Evolutionary conservation across 2,329 filamentous ascomycete species (phyloP).

Genomic region (Fusarium decemcellulare): DNA sequence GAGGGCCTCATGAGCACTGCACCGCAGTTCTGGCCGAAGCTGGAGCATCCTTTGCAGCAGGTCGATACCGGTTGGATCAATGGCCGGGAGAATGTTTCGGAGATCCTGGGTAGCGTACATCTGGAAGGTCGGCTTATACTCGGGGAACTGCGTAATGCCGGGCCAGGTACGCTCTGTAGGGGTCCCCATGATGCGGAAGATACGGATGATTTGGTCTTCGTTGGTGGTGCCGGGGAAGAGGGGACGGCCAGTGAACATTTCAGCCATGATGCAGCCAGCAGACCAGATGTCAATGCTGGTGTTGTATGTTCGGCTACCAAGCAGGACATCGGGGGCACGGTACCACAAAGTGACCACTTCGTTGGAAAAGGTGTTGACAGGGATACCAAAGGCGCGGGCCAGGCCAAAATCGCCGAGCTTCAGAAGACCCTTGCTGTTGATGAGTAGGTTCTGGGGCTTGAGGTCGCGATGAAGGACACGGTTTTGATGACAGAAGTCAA

Average conservation of each 20-base stretch:
- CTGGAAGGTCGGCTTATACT: constrained; percentile 96
- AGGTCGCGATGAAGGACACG: constrained; percentile 95
- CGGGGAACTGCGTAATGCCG: constrained; percentile 93
- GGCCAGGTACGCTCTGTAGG: constrained; percentile 97
- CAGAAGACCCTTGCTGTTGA: constrained; percentile 90
- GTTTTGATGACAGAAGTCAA: constrained; percentile 98
- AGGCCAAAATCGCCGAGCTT: constrained; percentile 97
- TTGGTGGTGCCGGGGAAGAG: constrained; percentile 98
- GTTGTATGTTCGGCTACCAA: constrained; percentile 96
- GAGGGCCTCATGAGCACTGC: constrained; percentile 88
- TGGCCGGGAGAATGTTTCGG: constrained; percentile 87
- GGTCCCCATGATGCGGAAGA: constrained; percentile 99
- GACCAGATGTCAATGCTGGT: constrained; percentile 99
- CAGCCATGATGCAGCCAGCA: constrained; percentile 99
- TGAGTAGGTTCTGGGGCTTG: constrained; percentile 96
- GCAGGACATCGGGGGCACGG: constrained; percentile 92
- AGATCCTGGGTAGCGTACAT: constrained; percentile 95
- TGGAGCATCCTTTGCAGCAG: constrained; percentile 93
- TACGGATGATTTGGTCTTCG: constrained; percentile 96
- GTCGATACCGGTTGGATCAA: constrained; percentile 90
- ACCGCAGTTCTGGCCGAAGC: constrained; percentile 89
- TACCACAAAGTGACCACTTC: constrained; percentile 99
- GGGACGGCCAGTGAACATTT: constrained; percentile 97
- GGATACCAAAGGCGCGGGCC: constrained; percentile 94
- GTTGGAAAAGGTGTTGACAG: constrained; percentile 98